Evolutionary conservation across 2,329 filamentous ascomycete genomes (phyloP), one percentile per base, ranked within the genome.

Genomic region (Scortechinia acanthostroma): DNA sequence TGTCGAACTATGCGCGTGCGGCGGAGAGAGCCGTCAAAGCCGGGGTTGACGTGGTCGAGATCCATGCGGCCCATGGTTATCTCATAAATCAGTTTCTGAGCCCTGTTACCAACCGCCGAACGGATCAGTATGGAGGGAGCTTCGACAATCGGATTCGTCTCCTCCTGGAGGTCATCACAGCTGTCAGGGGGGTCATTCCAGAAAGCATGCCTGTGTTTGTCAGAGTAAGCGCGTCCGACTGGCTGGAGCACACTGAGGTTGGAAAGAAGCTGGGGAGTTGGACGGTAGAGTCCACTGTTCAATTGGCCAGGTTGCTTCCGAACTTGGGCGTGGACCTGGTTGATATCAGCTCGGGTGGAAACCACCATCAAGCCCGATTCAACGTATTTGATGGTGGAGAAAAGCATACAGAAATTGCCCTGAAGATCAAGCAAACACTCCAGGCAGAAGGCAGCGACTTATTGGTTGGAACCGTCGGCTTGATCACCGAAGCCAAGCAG

Each of bases 311-410:
- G 57, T 67, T 84, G 6, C 74, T 96, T 1, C 85, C 87, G 0
- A 76, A 74, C 0, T 69, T 74, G 13, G 91, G 91, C 22, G 75
- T 95, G 37, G 91, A 96, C 59, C 68, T 95, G 15, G 72, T 95
- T 22, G 91, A 96, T 59, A 79, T 95, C 47, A 89, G 83, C 53
- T 83, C 81, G 1, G 88, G 82, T 23, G 91, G 87, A 30, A 86
- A 87, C 58, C 76, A 30, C 25, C 25, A 30, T 10, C 25, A n/a
- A n/a, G n/a, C 25, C 25, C 25, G 42, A 17, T 10, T n/a, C 25
- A 30, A 30, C 25, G 25, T n/a, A 10, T n/a, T 10, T n/a, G 10
- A 30, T n/a, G n/a, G n/a, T n/a, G n/a, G n/a, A n/a, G n/a, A n/a
- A n/a, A n/a, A n/a, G n/a, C 25, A 30, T 10, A 30, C n/a, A 10